Evolutionary conservation across 2,329 filamentous ascomycete species (phyloP).

Genomic region (Nemania serpens): DNA sequence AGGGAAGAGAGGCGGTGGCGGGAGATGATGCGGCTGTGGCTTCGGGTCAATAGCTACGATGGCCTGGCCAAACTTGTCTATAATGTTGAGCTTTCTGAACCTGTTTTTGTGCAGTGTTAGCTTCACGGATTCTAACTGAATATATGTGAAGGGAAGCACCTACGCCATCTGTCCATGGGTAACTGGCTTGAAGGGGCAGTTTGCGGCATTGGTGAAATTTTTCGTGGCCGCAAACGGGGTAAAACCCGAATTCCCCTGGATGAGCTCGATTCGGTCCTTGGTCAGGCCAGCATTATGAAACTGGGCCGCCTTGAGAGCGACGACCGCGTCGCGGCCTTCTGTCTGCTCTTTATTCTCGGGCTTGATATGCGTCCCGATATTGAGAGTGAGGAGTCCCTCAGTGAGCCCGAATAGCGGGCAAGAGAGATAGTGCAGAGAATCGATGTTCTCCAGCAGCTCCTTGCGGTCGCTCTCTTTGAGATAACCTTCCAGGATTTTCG

Average conservation of each 20-base stretch:
- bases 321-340: no score
- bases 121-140: no score
- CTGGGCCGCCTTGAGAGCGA: no score
- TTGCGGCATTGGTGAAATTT: slow-evolving; percentile 30
- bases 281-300: no score
- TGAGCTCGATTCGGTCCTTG: slow-evolving; percentile 19
- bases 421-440: slow-evolving; percentile 32
- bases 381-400: slow-evolving; percentile 40
- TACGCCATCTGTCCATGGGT: slow-evolving; percentile 55
- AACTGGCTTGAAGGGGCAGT: slow-evolving; percentile 49
- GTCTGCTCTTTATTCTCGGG: slow-evolving; percentile 39
- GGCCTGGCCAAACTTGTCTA: slow-evolving; percentile 56
- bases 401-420: slow-evolving; percentile 39
- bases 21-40: slow-evolving; percentile 22
- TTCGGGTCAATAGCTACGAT: slow-evolving; percentile 40
- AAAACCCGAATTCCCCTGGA: slow-evolving; percentile 37
- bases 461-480: slow-evolving; percentile 23
- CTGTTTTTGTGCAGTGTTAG: not conserved
- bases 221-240: slow-evolving; percentile 45
- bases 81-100: slow-evolving; percentile 49
- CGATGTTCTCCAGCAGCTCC: slow-evolving; percentile 26
- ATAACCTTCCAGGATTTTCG: slow-evolving; percentile 26
- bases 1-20: slow-evolving; percentile 39
- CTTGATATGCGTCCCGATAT: slow-evolving; percentile 48
- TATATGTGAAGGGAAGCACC: no score